phyloP scores from a whole-genome alignment of 139 green algal species.

The Eudorina sp. region DNA sequence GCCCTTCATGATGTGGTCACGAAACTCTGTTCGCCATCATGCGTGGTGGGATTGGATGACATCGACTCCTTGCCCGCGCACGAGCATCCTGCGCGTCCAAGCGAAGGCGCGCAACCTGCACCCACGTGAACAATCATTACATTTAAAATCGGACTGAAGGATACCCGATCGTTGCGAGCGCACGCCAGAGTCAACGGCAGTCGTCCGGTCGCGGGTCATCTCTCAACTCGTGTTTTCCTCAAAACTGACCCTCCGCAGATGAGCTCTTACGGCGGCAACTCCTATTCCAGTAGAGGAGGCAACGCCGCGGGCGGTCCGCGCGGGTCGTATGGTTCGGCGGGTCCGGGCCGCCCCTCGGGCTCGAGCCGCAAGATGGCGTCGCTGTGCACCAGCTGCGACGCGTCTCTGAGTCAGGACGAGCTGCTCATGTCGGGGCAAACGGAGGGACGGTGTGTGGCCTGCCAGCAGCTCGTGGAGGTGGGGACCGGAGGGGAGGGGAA shows the following conservation, averaged over 20 bases:
- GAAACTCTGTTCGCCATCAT: not conserved
- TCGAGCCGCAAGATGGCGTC: not conserved
- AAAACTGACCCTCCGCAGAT: not conserved
- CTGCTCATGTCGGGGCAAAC: not conserved
- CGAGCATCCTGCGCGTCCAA: not conserved
- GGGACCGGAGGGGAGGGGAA: not conserved
- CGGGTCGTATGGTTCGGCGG: not conserved
- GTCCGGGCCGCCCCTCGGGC: not conserved
- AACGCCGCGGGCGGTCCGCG: not conserved
- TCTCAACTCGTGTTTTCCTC: not conserved
- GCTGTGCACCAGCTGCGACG: constrained; percentile 8
- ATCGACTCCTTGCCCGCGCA: not conserved
- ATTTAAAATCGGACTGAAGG: not conserved
- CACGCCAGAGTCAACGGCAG: not conserved
- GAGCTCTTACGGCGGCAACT: not conserved
- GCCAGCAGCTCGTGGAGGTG: constrained; percentile 44
- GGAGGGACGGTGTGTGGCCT: constrained; percentile 17
- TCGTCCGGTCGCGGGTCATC: not conserved
- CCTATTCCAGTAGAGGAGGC: not conserved
- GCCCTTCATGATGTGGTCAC: not conserved
- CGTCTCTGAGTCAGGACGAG: constrained; percentile 37
- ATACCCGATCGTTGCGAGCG: not conserved
- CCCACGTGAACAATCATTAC: not conserved
- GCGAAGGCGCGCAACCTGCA: not conserved
- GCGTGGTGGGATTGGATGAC: not conserved